phyloP scores from a whole-genome alignment of 2,329 filamentous ascomycete species.

The Ceratocystis destructans region DNA sequence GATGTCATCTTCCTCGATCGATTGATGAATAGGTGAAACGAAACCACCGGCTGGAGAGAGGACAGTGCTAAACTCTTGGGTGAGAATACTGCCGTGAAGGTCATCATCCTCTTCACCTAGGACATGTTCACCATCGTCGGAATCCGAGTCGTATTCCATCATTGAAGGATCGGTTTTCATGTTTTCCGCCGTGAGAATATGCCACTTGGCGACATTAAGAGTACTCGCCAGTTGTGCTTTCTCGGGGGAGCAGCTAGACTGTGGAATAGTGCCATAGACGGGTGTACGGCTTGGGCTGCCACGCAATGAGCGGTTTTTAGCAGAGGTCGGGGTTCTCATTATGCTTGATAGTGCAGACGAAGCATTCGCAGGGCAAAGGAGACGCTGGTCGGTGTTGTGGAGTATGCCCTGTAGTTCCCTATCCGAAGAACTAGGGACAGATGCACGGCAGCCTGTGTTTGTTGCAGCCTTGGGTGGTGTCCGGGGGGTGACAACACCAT shows the following conservation, averaged over 20 bases:
- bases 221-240: slow-evolving; percentile 15
- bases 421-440: slow-evolving; percentile 27
- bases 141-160: neutral
- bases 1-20: neutral
- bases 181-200: slow-evolving; percentile 14
- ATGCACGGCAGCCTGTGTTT: neutral
- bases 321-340: slow-evolving; percentile 12
- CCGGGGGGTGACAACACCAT: neutral
- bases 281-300: slow-evolving; percentile 13
- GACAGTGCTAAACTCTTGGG: slow-evolving; percentile 15
- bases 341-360: slow-evolving; percentile 13
- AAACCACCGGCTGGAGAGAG: slow-evolving; percentile 16
- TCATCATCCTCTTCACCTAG: slow-evolving; percentile 4
- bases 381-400: slow-evolving; percentile 38
- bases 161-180: slow-evolving; percentile 3
- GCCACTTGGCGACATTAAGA: slow-evolving; percentile 13
- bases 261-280: neutral
- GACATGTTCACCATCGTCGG: slow-evolving; percentile 5
- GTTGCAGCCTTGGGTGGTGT: slow-evolving; percentile 1
- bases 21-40: slow-evolving; percentile 7
- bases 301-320: slow-evolving; percentile 8
- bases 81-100: slow-evolving; percentile 9
- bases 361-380: slow-evolving; percentile 23
- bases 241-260: slow-evolving; percentile 6
- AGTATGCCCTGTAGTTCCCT: slow-evolving; percentile 39